Evolutionary conservation across 2,329 filamentous ascomycete genomes (phyloP), one percentile per base, ranked within the genome.

Genomic region (Herpomyces periplanetae): DNA sequence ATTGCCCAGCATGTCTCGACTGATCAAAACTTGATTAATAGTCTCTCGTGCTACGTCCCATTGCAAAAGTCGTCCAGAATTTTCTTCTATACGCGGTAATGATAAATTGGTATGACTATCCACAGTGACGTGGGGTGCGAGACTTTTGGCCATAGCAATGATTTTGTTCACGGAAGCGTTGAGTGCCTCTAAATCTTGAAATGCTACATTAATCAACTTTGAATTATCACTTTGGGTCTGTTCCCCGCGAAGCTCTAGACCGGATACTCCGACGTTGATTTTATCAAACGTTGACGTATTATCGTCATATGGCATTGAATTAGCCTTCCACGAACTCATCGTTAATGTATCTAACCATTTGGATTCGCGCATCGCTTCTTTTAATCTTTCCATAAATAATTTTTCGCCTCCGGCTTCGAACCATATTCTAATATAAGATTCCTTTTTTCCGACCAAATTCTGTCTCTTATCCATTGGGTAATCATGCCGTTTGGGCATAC

Each of bases 151-250:
- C 16, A 96, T 56, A 3, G 71, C 69, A 19, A 91, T 62, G 18
- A 96, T 69, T 34, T 96, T 69, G 34, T 91, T 88, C 3, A 80
- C 80, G 3, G 75, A 88, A 3, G 73, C 69, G 75, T 91, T 96
- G 14, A 96, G 47, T 3, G 80, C 73, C 34, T 91, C 75, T 0
- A 96, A 51, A 31, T 96, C 80, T 34, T 88, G 75, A 31, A 96
- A 96, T 0, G 80, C 73, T 27, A 55, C 71, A 11, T 75, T 75
- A 26, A 96, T 87, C 19, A 88, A 60, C 5, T 69, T 41, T 36
- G 88, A 71, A 29, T 88, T 91, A 36, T 85, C 87, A 40, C 68
- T 75, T 22, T 69, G 62, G 31, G 71, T 54, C 28, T 73, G 66
- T 4, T 75, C 40, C 0, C 69, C 66, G 25, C 71, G 56, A 30